Base-by-base conservation (phyloP, 1,284 basidiomycete genomes). In the Cutaneotrichosporon cutaneum region DNA sequence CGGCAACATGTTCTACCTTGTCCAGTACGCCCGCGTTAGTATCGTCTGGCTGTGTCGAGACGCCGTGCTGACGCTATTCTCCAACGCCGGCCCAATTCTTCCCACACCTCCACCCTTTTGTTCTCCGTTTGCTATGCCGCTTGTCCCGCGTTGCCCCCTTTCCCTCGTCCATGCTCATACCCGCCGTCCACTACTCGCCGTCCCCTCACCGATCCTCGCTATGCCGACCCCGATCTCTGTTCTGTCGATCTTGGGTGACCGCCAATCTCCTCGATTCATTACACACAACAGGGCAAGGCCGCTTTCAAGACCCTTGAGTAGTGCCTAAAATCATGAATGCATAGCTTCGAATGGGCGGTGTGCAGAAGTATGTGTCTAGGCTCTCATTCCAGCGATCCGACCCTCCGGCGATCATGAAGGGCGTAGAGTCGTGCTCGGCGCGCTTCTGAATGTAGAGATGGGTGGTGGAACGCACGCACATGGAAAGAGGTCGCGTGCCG, bases 1-100 rank as follows among this genome's bases (percentile, higher is more conserved):
- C 56, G 75, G 70, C 54, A 69, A 71, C 59, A 61, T 66, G 51
- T 75, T 68, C 73, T 71, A 74, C 63, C 70, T 79, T 44, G 55
- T 74, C 57, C 71, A 77, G 68, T 79, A 75, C 69, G 71, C 67
- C 61, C 69, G 71, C 53, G 76, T 77, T 58, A 59, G 76, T 77
- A 32, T 55, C 16, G 11, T 32, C 13, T 18, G 8, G 24, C 26
- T 50, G 24, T 39, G 9, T 27, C 1, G 22, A 30, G n/a, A 32
- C 9, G n/a, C 10, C 24, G 14, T 58, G 59, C 61, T 62, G 61
- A 63, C 58, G 24, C 54, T 47, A 22, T 58, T 27, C 22, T 59
- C 33, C 32, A 39, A 44, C 45, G 22, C 14, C 14, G 18, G 32
- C 26, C 45, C 45, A 48, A 48, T 48, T 48, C 21, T 48, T 48